Evolutionary conservation across 2,329 filamentous ascomycete genomes (phyloP), one percentile per base, ranked within the genome.

Genomic region (Neospermospora avenae): DNA sequence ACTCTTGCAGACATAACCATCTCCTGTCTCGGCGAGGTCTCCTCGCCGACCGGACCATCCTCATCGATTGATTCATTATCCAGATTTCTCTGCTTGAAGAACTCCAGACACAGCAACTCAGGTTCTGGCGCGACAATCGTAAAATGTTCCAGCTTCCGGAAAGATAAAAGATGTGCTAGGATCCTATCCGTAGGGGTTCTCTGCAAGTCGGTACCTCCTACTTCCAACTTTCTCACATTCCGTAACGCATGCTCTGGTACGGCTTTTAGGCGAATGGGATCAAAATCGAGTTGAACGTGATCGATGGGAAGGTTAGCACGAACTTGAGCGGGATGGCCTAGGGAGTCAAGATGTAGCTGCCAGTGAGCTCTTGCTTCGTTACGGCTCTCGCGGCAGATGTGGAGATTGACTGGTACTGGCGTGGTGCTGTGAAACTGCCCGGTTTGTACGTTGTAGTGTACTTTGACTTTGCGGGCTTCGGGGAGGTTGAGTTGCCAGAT

Each of bases 401-500:
- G 11, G 7, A n/a, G 37, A n/a, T 39, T 39, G 37, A 5, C 37
- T n/a, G 37, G 37, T 5, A n/a, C 14, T n/a, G 4, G 37, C 3
- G 37, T 39, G 14, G 37, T 39, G 37, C 37, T 39, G 37, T 39
- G 37, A n/a, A 39, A 39, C 7, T n/a, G 37, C 3, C 37, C 37
- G 7, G 13, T 39, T 39, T 39, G 14, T 3, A n/a, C 18, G 37
- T 7, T 16, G 11, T 39, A 39, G 37, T 39, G 37, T 3, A 56
- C 44, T n/a, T 16, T 7, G 4, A 56, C 39, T 6, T 52, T 18
- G 3, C 45, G 24, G 8, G 52, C 24, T 1, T 39, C 45, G 14
- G 58, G 58, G 24, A 52, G 46, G 11, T 49, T 60, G 34, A 31
- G 39, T 16, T 10, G 16, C 58, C 53, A 60, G 11, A 56, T 53